A percentile compares a stretch with the other conserved stretches of the same genome.
Evolutionary conservation across 1,139 yeast genomes (phyloP).

Genomic region (Saccharomycopsis phalli): DNA sequence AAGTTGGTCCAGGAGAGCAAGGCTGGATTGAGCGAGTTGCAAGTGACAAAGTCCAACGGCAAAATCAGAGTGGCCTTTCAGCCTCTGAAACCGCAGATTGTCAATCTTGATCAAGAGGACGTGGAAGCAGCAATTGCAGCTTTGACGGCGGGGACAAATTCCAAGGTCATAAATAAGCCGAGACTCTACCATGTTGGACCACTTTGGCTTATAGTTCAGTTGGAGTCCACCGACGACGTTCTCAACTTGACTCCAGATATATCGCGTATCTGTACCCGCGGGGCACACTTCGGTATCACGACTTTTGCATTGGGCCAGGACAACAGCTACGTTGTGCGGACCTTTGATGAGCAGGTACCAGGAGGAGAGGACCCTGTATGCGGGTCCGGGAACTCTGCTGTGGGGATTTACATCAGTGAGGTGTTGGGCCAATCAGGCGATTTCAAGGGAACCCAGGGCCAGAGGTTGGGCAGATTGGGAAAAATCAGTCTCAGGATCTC

Average conservation of each 20-base stretch:
- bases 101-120: conserved; percentile 23
- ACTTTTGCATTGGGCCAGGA: neutral
- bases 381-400: conserved; percentile 40
- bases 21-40: conserved; percentile 35
- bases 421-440: conserved; percentile 22
- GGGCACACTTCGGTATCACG: conserved; percentile 1
- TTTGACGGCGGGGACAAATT: conserved; percentile 22
- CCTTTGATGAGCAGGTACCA: conserved; percentile 33
- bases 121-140: conserved; percentile 23
- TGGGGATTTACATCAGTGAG: conserved; percentile 27
- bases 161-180: conserved; percentile 23
- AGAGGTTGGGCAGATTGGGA: conserved; percentile 31
- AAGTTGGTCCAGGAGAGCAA: conserved; percentile 35
- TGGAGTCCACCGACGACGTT: conserved; percentile 21
- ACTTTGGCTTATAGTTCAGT: conserved; percentile 32
- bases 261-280: neutral
- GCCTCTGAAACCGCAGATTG: conserved; percentile 26
- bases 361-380: conserved; percentile 44
- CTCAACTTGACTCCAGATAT: conserved; percentile 2
- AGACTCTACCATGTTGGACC: conserved; percentile 34
- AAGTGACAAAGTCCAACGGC: conserved; percentile 21
- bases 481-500: conserved; percentile 24
- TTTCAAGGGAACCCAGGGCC: conserved; percentile 31
- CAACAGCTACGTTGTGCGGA: conserved; percentile 29
- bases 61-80: conserved; percentile 22